These are phyloP conservation scores for Ulmus americana DNA, from an alignment of 331 rosid species.

Conservation along the genomic window DNA sequence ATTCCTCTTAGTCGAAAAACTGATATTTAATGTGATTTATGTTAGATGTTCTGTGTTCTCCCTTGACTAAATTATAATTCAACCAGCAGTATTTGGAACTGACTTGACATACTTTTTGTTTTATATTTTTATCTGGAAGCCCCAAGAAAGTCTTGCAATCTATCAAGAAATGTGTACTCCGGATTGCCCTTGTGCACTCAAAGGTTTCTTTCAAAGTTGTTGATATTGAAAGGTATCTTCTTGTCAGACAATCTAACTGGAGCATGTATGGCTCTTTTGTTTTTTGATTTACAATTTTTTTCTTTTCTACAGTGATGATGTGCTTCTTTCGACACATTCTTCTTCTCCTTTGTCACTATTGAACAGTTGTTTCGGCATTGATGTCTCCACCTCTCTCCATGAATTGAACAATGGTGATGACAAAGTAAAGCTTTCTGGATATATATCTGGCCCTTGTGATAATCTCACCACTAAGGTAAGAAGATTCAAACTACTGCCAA, in stretches of 20 bases:
- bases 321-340: conserved; percentile 58
- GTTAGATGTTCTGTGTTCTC: conserved; percentile 14
- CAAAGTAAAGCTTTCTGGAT: conserved; percentile 66
- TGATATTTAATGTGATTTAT: conserved; percentile 20
- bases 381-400: conserved; percentile 45
- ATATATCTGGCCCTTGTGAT: conserved; percentile 56
- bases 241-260: conserved; percentile 19
- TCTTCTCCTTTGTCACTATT: conserved; percentile 67
- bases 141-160: conserved; percentile 78
- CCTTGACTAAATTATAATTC: conserved; percentile 18
- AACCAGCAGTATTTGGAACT: conserved; percentile 27
- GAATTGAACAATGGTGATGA: conserved; percentile 49
- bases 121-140: conserved; percentile 45
- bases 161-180: conserved; percentile 64
- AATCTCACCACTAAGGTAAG: conserved; percentile 52
- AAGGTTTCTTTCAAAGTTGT: conserved; percentile 59
- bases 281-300: conserved; percentile 23
- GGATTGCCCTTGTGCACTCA: conserved; percentile 59
- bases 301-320: conserved; percentile 50
- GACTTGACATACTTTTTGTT: conserved; percentile 26
- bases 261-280: conserved; percentile 10
- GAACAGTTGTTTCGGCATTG: conserved; percentile 65
- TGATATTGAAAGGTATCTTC: conserved; percentile 67
- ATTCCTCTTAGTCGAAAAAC: conserved; percentile 16
- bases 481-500: conserved; percentile 16